Evolutionary conservation across 495 filamentous ascomycete genomes (phyloP).

Genomic region (Neohortaea acidophila): DNA sequence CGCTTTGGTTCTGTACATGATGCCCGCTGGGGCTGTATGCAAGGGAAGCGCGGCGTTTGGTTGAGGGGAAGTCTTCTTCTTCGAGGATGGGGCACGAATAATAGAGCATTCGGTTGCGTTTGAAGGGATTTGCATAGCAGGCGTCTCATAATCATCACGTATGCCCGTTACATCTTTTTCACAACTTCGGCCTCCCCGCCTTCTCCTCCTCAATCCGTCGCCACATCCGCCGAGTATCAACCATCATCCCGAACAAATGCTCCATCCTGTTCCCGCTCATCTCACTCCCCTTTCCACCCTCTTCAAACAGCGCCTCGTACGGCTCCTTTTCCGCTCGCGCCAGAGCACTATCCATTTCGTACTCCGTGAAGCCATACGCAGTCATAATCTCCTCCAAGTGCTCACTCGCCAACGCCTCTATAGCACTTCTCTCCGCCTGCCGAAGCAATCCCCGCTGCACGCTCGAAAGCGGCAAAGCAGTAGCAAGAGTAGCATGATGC

Average conservation of each 20-base stretch:
- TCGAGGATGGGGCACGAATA: too few species aligned
- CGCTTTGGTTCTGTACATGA: too few species aligned
- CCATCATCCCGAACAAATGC: constrained; percentile 12
- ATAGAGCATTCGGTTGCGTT: too few species aligned
- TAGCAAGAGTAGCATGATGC: constrained; percentile 7
- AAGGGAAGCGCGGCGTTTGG: too few species aligned
- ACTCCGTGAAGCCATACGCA: constrained; percentile 14
- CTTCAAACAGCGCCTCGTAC: constrained; percentile 13
- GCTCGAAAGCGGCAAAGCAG: constrained; percentile 3
- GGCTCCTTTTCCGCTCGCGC: constrained; percentile 10
- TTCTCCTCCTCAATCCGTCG: constrained; percentile 5
- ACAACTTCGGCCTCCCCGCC: constrained; percentile 1
- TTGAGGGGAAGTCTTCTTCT: too few species aligned
- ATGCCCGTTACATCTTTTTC: too few species aligned
- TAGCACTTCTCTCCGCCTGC: neutral
- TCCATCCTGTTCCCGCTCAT: constrained; percentile 13
- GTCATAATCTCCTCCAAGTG: constrained; percentile 7
- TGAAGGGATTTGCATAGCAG: too few species aligned
- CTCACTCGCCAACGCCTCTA: constrained; percentile 6
- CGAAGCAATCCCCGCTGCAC: constrained; percentile 2
- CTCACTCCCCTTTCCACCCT: constrained; percentile 10
- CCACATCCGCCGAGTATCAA: constrained; percentile 11
- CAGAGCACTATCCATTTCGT: constrained; percentile 12
- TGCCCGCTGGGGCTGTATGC: too few species aligned
- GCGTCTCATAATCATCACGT: too few species aligned